phyloP scores from a whole-genome alignment of 2,329 filamentous ascomycete genomes.

The Penicillium sp. region DNA sequence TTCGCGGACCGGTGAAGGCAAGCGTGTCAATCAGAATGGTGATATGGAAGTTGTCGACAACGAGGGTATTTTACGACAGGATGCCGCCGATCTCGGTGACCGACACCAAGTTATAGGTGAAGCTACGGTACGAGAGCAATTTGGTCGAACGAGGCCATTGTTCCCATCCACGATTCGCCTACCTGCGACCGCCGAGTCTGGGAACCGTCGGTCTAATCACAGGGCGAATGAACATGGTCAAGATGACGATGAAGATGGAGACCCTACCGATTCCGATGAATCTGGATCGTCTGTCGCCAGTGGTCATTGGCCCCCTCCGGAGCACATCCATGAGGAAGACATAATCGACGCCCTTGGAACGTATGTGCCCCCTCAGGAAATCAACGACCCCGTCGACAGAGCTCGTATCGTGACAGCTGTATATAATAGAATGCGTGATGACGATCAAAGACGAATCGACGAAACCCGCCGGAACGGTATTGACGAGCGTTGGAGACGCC shows the following conservation, averaged over 20 bases:
- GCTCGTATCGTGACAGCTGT: slow-evolving; percentile 40
- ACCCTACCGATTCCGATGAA: slow-evolving; percentile 20
- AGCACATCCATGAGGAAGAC: slow-evolving; percentile 41
- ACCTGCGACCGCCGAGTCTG: slow-evolving; percentile 10
- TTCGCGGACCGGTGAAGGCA: slow-evolving; percentile 64
- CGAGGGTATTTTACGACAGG: slow-evolving; percentile 58
- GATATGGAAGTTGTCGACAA: slow-evolving; percentile 64
- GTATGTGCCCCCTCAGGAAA: slow-evolving; percentile 41
- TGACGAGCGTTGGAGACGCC: slow-evolving; percentile 70
- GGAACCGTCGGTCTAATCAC: slow-evolving; percentile 7
- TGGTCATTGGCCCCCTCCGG: slow-evolving; percentile 40
- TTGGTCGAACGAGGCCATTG: slow-evolving; percentile 33
- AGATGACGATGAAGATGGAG: slow-evolving; percentile 22
- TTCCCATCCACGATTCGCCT: slow-evolving; percentile 32
- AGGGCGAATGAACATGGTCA: slow-evolving; percentile 19
- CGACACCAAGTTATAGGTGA: slow-evolving; percentile 60
- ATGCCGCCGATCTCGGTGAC: slow-evolving; percentile 59
- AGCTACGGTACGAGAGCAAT: slow-evolving; percentile 39
- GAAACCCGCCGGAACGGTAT: slow-evolving; percentile 46
- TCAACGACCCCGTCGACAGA: slow-evolving; percentile 43
- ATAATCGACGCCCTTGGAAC: slow-evolving; percentile 43
- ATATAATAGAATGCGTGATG: slow-evolving; percentile 39
- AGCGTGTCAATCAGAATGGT: slow-evolving; percentile 61
- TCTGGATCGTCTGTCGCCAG: slow-evolving; percentile 30
- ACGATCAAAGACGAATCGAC: slow-evolving; percentile 38